phyloP scores from a whole-genome alignment of 768 basidiomycete genomes.

The Boletus subcaerulescens region DNA sequence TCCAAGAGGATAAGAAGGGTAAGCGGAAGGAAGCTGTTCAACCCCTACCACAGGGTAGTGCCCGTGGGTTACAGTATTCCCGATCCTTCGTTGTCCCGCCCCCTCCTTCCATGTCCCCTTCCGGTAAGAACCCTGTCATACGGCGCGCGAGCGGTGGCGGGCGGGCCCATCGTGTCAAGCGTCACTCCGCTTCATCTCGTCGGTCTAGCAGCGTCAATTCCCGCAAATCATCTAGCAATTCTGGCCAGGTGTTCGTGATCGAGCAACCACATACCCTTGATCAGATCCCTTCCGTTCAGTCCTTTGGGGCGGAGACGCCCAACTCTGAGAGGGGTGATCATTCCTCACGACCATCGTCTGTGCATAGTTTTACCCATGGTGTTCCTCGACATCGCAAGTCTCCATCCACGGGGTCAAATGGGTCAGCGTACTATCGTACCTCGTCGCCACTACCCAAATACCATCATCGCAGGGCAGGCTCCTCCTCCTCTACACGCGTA shows the following conservation, averaged over 20 bases:
- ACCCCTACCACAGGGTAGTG: slow-evolving; percentile 19
- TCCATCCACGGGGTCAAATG: slow-evolving; percentile 73
- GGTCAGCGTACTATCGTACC: slow-evolving; percentile 60
- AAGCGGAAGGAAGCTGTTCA: slow-evolving; percentile 61
- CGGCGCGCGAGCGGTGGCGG: slow-evolving; percentile 47
- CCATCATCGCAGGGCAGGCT: slow-evolving; percentile 75
- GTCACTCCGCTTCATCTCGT: slow-evolving; percentile 75
- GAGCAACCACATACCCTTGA: slow-evolving; percentile 52
- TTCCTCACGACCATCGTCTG: slow-evolving; percentile 78
- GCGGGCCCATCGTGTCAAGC: slow-evolving; percentile 54
- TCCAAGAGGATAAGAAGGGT: slow-evolving; percentile 86
- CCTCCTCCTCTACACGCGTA: slow-evolving; percentile 78
- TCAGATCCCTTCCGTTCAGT: slow-evolving; percentile 60
- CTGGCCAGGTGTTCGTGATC: slow-evolving; percentile 44
- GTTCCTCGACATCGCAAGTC: slow-evolving; percentile 63
- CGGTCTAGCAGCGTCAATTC: slow-evolving; percentile 93
- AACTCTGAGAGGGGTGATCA: slow-evolving; percentile 81
- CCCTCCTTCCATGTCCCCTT: slow-evolving; percentile 27
- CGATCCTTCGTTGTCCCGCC: slow-evolving; percentile 26
- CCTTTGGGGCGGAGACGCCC: slow-evolving; percentile 79
- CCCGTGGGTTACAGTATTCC: slow-evolving; percentile 22
- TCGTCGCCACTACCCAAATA: slow-evolving; percentile 74
- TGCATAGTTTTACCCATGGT: slow-evolving; percentile 67
- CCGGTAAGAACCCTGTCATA: slow-evolving; percentile 41
- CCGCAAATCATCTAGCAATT: slow-evolving; percentile 59